phyloP scores from a whole-genome alignment of 2,329 filamentous ascomycete genomes.

The Tolypocladium nubicola region DNA sequence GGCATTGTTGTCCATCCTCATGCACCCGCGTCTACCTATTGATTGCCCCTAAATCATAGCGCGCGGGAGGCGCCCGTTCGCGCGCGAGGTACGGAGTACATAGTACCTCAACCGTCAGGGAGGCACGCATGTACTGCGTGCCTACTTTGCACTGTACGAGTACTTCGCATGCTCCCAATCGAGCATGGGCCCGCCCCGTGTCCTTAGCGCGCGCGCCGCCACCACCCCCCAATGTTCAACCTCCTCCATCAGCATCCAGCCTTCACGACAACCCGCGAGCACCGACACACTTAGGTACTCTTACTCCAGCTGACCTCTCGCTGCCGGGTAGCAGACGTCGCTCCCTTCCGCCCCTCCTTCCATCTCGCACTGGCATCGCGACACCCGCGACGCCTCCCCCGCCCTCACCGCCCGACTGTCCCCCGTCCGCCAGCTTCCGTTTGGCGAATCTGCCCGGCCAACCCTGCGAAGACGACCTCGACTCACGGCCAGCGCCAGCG shows the following conservation, averaged over 20 bases:
- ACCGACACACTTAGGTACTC: background rate
- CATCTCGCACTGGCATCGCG: conserved; percentile 1
- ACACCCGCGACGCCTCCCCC: background rate
- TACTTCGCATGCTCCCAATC: conserved; percentile 6
- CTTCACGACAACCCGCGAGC: conserved; percentile 7
- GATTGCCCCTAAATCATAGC: background rate
- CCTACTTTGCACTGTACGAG: background rate
- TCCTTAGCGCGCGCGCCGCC: conserved; percentile 4
- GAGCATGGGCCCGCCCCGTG: conserved; percentile 4
- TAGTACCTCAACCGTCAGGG: background rate
- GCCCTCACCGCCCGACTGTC: background rate
- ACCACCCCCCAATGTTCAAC: conserved; percentile 11
- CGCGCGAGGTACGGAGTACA: background rate
- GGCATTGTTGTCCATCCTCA: background rate
- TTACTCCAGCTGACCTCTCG: background rate
- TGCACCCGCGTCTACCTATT: background rate
- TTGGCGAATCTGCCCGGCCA: background rate
- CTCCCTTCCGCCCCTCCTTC: background rate
- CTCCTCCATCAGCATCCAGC: conserved; percentile 12
- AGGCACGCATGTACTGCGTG: background rate
- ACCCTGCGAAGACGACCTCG: background rate
- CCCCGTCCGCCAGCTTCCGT: background rate
- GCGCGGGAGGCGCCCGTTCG: background rate
- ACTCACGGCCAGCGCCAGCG: background rate
- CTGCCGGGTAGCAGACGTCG: background rate